Evolutionary conservation across 1,284 basidiomycete genomes (phyloP).

Genomic region (Mixia osmundae): DNA sequence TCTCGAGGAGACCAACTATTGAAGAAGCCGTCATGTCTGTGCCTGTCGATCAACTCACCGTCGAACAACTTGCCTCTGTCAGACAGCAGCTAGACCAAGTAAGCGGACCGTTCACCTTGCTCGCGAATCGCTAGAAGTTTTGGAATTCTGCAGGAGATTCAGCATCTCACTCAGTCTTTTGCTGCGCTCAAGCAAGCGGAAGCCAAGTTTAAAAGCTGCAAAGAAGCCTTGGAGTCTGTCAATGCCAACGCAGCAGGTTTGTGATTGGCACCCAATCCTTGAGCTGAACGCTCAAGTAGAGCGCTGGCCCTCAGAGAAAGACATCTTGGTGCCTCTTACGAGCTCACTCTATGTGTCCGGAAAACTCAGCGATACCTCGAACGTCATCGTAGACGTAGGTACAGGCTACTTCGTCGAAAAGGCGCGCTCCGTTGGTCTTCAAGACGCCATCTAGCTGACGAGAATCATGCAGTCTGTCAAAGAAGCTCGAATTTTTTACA

Average conservation of each 20-base stretch:
- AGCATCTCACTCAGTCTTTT: constrained; percentile 76
- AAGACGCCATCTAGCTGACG: not conserved
- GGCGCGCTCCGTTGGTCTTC: constrained; percentile 25
- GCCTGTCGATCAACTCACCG: constrained; percentile 11
- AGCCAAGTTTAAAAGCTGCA: constrained; percentile 68
- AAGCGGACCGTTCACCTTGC: constrained; percentile 7
- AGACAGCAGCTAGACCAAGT: constrained; percentile 75
- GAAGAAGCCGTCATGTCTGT: no score
- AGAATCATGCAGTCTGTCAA: constrained; percentile 11
- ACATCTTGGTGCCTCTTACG: constrained; percentile 72
- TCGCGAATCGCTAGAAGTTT: not conserved
- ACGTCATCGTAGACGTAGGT: constrained; percentile 84
- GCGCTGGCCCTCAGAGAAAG: constrained; percentile 35
- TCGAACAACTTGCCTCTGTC: constrained; percentile 60
- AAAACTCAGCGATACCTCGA: constrained; percentile 52
- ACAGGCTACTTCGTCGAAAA: constrained; percentile 94
- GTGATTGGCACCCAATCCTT: constrained; percentile 12
- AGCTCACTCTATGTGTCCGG: constrained; percentile 89
- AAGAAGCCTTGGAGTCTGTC: constrained; percentile 57
- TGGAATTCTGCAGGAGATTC: constrained; percentile 48
- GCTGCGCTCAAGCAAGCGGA: constrained; percentile 80
- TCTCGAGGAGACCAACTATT: no score
- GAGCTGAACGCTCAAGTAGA: not conserved
- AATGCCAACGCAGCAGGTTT: constrained; percentile 47
- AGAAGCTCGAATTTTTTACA: constrained; percentile 16